A percentile compares a stretch with the other conserved stretches of the same genome.
These are phyloP conservation scores for Echium plantagineum DNA, from an alignment of 257 asterid genomes.

Conservation along the genomic window DNA sequence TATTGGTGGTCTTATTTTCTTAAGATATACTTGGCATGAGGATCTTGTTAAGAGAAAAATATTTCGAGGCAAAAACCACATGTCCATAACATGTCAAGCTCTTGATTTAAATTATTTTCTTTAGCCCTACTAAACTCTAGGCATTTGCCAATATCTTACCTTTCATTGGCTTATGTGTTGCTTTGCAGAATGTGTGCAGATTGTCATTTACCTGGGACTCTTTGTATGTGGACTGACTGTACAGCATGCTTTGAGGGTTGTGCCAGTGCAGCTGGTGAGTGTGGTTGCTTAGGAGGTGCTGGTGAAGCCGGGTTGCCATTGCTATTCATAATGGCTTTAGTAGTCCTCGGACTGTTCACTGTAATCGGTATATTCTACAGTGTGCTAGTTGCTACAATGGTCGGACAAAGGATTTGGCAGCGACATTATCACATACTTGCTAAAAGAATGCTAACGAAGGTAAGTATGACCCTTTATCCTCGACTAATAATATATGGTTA, in stretches of 20 bases:
- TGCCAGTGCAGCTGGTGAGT: constrained; percentile 70
- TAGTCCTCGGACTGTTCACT: constrained; percentile 79
- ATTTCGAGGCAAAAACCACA: not conserved
- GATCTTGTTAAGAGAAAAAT: not conserved
- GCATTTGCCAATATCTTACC: not conserved
- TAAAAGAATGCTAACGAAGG: constrained; percentile 89
- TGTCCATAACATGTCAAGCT: too few relatives aligned
- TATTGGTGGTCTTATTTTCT: not conserved
- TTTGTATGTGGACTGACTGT: constrained; percentile 98
- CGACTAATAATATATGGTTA: not conserved
- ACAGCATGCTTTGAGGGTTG: constrained; percentile 91
- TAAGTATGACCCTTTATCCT: constrained; percentile 20
- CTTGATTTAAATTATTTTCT: not conserved
- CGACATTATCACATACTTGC: constrained; percentile 95
- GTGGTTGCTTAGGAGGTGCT: constrained; percentile 94
- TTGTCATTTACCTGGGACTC: constrained; percentile 96
- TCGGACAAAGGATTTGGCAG: constrained; percentile 97
- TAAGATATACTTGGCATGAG: not conserved
- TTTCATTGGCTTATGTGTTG: not conserved
- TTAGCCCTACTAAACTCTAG: not conserved
- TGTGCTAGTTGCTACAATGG: constrained; percentile 88
- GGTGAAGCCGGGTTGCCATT: constrained; percentile 96
- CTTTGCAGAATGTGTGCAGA: constrained; percentile 78
- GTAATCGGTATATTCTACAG: constrained; percentile 86
- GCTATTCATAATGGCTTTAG: constrained; percentile 55